Conservation (phyloP, 768 basidiomycete species). For the Boletus fagicola region DNA sequence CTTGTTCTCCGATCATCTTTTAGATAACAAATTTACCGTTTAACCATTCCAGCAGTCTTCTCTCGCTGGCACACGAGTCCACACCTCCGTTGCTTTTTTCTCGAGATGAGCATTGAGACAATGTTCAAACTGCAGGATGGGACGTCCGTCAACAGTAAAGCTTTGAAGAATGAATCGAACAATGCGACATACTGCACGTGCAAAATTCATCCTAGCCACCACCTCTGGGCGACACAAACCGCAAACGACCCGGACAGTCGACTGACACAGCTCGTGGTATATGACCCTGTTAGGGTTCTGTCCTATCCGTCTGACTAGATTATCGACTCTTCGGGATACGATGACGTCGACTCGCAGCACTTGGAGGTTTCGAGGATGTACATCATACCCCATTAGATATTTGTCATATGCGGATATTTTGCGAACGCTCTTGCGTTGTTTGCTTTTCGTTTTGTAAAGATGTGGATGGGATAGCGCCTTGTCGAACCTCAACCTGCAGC, state of each 20-base stretch:
- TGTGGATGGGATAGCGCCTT: conserved; percentile 6
- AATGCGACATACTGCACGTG: conserved; percentile 1
- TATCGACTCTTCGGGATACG: conserved; percentile 5
- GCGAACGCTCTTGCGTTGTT: not conserved
- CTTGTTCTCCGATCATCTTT: not conserved
- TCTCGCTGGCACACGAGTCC: conserved; percentile 5
- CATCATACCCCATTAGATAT: not conserved
- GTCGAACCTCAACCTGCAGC: conserved; percentile 1
- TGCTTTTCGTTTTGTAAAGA: not conserved
- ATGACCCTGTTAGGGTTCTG: conserved; percentile 4
- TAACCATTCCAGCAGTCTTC: not conserved
- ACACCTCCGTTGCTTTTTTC: not conserved
- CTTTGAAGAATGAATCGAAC: not conserved
- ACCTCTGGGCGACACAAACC: not conserved
- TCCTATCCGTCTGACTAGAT: conserved; percentile 10
- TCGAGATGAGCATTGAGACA: conserved; percentile 1
- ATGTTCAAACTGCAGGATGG: conserved; percentile 6
- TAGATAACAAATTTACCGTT: too few relatives aligned
- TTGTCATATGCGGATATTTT: not conserved
- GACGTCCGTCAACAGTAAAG: not conserved
- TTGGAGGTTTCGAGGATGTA: not conserved
- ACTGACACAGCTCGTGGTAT: not conserved
- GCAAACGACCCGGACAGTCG: conserved; percentile 7
- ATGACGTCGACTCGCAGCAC: conserved; percentile 9
- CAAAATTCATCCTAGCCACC: conserved; percentile 4